Conservation (phyloP, 208 protist species). For the Endotrypanum monterogeii region DNA sequence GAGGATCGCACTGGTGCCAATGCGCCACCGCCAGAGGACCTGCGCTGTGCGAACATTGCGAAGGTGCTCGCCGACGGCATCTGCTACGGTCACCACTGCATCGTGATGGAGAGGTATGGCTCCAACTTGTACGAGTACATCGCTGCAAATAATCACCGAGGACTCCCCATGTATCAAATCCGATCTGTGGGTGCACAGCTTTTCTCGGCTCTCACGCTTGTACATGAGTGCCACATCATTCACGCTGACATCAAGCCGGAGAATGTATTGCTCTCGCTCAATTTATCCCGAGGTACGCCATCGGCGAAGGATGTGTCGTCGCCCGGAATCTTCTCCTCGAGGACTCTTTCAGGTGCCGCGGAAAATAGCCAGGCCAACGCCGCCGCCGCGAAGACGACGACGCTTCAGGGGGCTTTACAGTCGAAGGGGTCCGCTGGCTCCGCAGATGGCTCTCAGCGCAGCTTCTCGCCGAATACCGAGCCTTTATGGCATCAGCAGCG, state of each 20-base stretch:
- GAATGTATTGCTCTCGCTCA: conserved; percentile 89
- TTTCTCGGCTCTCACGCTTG: conserved; percentile 89
- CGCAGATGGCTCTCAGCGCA: not conserved
- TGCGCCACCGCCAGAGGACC: conserved; percentile 56
- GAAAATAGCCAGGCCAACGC: not conserved
- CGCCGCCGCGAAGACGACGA: not conserved
- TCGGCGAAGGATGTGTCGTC: conserved; percentile 5
- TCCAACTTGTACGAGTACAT: conserved; percentile 93
- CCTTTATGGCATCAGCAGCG: conserved; percentile 21
- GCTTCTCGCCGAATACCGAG: not conserved
- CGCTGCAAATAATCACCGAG: conserved; percentile 65
- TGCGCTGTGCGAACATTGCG: conserved; percentile 56
- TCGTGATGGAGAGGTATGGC: conserved; percentile 92
- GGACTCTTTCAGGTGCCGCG: not conserved
- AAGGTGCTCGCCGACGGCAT: conserved; percentile 77
- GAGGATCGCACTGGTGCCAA: not conserved
- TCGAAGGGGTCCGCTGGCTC: not conserved
- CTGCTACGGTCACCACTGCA: conserved; percentile 89
- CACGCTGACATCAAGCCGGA: conserved; percentile 97
- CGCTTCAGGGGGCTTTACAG: not conserved
- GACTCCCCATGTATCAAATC: conserved; percentile 87
- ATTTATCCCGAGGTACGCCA: conserved; percentile 45
- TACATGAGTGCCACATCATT: conserved; percentile 92
- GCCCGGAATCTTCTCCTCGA: not conserved
- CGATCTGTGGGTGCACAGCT: conserved; percentile 90